Evolutionary conservation across 768 basidiomycete genomes (phyloP).

Genomic region (Rhizopogon vinicolor): DNA sequence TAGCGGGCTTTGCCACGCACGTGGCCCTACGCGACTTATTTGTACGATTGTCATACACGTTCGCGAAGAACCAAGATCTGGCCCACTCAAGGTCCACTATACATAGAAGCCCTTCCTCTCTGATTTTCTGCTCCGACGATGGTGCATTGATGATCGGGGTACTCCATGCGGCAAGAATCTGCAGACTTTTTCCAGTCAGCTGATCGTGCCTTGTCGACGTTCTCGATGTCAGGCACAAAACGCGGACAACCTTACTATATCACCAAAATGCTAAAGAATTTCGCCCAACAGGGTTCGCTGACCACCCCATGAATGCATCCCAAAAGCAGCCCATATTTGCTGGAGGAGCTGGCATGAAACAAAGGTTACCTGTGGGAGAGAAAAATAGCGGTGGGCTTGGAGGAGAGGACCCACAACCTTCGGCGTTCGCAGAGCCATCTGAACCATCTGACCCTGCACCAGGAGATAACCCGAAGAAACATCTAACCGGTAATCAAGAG

Average conservation of each 20-base stretch:
- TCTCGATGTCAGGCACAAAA: not conserved
- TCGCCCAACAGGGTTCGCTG: not conserved
- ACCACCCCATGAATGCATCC: not conserved
- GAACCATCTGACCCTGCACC: conserved; percentile 29
- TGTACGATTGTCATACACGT: too few relatives aligned
- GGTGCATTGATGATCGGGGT: too few relatives aligned
- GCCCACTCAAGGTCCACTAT: too few relatives aligned
- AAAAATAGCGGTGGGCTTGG: not conserved
- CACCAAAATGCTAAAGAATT: not conserved
- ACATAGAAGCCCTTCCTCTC: too few relatives aligned
- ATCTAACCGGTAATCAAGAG: conserved; percentile 21
- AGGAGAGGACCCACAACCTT: not conserved
- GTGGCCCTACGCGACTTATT: too few relatives aligned
- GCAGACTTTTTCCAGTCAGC: too few relatives aligned
- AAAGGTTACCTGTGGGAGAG: not conserved
- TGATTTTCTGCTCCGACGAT: too few relatives aligned
- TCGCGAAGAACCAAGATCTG: too few relatives aligned
- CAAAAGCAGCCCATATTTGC: not conserved
- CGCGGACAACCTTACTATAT: too few relatives aligned
- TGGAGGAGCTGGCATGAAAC: conserved; percentile 1
- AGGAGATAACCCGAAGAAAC: conserved; percentile 19
- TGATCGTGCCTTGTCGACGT: not conserved
- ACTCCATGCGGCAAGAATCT: too few relatives aligned
- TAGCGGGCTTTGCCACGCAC: too few relatives aligned
- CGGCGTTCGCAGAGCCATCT: conserved; percentile 12